These are phyloP conservation scores for Myrica gale DNA, from an alignment of 306 rosid genomes.

Conservation along the genomic window DNA sequence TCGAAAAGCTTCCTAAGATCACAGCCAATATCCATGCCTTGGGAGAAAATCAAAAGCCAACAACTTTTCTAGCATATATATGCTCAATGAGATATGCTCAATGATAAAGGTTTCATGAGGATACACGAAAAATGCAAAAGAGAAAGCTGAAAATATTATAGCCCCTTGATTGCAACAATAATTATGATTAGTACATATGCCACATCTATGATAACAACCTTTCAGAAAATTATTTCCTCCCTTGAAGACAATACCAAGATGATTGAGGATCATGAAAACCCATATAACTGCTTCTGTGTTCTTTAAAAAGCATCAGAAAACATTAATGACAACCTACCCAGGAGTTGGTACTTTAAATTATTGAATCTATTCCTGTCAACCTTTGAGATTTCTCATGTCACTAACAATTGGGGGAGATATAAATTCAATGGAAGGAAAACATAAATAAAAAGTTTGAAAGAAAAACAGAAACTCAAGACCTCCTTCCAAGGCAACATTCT, in stretches of 20 bases:
- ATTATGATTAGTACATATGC: constrained; percentile 30
- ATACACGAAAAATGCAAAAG: neutral
- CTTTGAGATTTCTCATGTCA: constrained; percentile 54
- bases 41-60: no score
- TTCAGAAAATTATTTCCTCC: constrained; percentile 46
- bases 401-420: constrained; percentile 52
- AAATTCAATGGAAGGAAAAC: constrained; percentile 43
- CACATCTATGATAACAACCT: constrained; percentile 35
- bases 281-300: constrained; percentile 51
- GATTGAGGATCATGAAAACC: constrained; percentile 38
- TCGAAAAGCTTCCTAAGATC: neutral
- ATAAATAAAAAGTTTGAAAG: constrained; percentile 36
- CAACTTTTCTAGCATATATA: neutral
- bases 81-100: neutral
- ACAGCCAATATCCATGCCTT: no score
- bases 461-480: constrained; percentile 32
- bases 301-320: constrained; percentile 45
- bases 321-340: constrained; percentile 48
- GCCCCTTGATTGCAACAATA: constrained; percentile 19
- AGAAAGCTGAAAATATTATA: neutral
- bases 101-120: neutral
- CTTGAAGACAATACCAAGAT: constrained; percentile 36
- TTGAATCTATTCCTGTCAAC: constrained; percentile 61
- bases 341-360: constrained; percentile 65
- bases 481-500: constrained; percentile 48